Conservation (phyloP, 768 basidiomycete genomes). For the Serendipita vermifera region DNA sequence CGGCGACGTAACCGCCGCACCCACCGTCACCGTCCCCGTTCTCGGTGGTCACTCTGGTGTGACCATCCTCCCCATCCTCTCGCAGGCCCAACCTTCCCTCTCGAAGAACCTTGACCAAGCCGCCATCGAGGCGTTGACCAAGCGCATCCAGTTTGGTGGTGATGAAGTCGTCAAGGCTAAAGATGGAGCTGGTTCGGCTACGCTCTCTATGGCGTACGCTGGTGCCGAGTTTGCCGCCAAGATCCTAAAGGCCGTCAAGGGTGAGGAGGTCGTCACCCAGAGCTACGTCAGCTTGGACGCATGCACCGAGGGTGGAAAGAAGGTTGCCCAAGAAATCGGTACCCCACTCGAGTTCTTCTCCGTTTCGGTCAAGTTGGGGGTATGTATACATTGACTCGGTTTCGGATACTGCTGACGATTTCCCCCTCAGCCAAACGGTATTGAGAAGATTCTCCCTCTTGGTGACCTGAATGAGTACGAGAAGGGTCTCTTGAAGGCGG, state of each 20-base stretch:
- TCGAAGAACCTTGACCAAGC: slow-evolving; percentile 40
- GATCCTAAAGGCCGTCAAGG: slow-evolving; percentile 69
- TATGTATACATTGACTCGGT: too few species aligned
- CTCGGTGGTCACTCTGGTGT: slow-evolving; percentile 92
- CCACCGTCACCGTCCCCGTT: slow-evolving; percentile 67
- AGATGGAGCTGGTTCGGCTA: slow-evolving; percentile 84
- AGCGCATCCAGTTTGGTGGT: slow-evolving; percentile 90
- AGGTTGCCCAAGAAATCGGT: slow-evolving; percentile 67
- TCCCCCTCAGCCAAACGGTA: slow-evolving; percentile 50
- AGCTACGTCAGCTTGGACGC: slow-evolving; percentile 71
- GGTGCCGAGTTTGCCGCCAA: slow-evolving; percentile 81
- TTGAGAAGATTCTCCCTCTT: slow-evolving; percentile 68
- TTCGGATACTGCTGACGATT: slow-evolving; percentile 6
- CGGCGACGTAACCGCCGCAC: slow-evolving; percentile 44
- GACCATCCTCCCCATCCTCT: slow-evolving; percentile 88
- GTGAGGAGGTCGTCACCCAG: slow-evolving; percentile 74
- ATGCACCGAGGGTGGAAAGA: slow-evolving; percentile 55
- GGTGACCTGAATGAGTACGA: slow-evolving; percentile 64
- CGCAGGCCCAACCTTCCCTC: slow-evolving; percentile 71
- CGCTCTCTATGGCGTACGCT: slow-evolving; percentile 93
- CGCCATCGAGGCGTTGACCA: slow-evolving; percentile 46
- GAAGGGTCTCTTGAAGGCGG: slow-evolving; percentile 60
- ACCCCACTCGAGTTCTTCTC: slow-evolving; percentile 77
- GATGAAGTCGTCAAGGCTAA: slow-evolving; percentile 99
- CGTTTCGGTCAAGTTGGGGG: slow-evolving; percentile 76